These are phyloP conservation scores for Penicillium corylophilum DNA, from an alignment of 2,329 filamentous ascomycete species.

Conservation along the genomic window DNA sequence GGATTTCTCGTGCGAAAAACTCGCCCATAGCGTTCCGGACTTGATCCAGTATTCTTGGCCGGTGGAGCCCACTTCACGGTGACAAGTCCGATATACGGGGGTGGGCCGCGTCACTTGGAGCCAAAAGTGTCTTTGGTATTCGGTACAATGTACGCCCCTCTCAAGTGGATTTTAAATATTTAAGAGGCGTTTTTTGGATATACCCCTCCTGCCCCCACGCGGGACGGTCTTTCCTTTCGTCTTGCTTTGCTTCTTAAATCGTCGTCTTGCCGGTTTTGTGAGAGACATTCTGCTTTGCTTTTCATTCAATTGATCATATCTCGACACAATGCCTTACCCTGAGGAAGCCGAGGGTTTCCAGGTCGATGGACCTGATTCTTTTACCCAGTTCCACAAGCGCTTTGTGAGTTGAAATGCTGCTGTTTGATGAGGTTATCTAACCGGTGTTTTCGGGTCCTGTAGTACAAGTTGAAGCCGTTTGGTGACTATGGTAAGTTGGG, in stretches of 20 bases:
- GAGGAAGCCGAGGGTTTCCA: slow-evolving; percentile 49
- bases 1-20: slow-evolving; percentile 5
- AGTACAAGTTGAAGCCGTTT: slow-evolving; percentile 83
- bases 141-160: neutral
- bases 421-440: neutral
- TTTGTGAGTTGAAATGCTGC: slow-evolving; percentile 41
- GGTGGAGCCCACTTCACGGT: neutral
- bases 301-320: slow-evolving; percentile 6
- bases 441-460: slow-evolving; percentile 11
- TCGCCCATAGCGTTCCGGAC: slow-evolving; percentile 2
- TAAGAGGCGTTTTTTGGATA: slow-evolving; percentile 5
- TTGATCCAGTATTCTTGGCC: neutral
- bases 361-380: slow-evolving; percentile 66
- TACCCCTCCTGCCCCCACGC: slow-evolving; percentile 7
- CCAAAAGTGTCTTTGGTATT: neutral
- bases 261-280: neutral
- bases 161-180: neutral
- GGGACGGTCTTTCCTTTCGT: neutral
- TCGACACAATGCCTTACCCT: slow-evolving; percentile 43
- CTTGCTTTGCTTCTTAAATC: neutral
- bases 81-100: slow-evolving; percentile 6
- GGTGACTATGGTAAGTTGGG: slow-evolving; percentile 60
- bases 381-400: slow-evolving; percentile 58
- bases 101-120: neutral
- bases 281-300: neutral